Evolutionary conservation across 192 early-diverging fungal species (phyloP), one percentile per base, ranked within the genome.

Genomic region (Bifiguratus adelaidae): DNA sequence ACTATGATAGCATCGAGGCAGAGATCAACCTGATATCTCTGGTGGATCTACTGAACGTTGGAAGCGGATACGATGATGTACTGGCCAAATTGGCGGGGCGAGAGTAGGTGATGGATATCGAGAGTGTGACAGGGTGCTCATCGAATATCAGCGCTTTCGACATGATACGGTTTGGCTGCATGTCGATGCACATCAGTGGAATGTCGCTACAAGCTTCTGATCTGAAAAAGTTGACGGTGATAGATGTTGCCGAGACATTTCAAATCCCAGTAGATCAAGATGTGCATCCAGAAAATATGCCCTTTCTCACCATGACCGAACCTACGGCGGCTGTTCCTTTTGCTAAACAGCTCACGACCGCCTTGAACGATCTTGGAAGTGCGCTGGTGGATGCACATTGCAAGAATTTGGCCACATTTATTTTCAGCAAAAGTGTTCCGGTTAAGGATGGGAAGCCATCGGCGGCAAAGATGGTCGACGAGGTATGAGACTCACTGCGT

Each of bases 151-250:
- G 86, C 11, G 84, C 81, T 0, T 82, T 85, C 15, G 79, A 87
- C 43, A 83, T 78, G 2, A 81, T 92, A 22, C 65, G 73, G 27
- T 92, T 82, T 68, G 90, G 90, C 7, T 73, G 75, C 52, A 86
- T 93, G 72, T 78, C 82, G 34, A 65, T 89, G 48, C 84, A 91
- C 48, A 87, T 93, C 27, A 77, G 83, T 0, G 76, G 77, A 23
- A 70, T 71, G 0, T 46, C 59, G 0, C 38, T 83, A 33, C 68
- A 64, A 2, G 80, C 89, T 15, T 55, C 68, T 34, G 69, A 65
- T 3, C 50, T 86, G n/a, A 72, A 76, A 26, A 57, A 71, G 9
- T 54, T 87, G 21, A 71, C 63, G 2, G 57, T 80, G 22, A 71
- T 66, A 45, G 77, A 87, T 23, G 70, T 86, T 1, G 63, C 82